Conservation (phyloP, 768 basidiomycete genomes). For the Leccinellum luteum region DNA sequence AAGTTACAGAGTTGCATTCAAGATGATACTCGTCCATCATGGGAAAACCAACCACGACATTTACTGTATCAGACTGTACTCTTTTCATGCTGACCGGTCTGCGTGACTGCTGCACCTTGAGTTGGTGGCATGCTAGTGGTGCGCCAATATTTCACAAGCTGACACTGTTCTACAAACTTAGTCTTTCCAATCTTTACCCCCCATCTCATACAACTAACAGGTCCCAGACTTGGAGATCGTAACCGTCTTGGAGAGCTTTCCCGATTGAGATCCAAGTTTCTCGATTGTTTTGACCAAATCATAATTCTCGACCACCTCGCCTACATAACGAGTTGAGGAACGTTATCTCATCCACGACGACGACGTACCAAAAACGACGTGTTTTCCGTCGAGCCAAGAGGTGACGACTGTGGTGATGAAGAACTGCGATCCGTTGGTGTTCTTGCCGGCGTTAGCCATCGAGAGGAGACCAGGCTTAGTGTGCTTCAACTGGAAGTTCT, state of each 20-base stretch:
- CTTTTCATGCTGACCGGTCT: not conserved
- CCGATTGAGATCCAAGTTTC: not conserved
- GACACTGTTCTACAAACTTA: not conserved
- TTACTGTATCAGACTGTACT: not conserved
- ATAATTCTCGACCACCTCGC: conserved; percentile 5
- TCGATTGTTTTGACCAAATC: conserved; percentile 1
- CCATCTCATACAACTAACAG: not conserved
- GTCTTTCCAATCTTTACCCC: not conserved
- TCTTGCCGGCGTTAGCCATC: conserved; percentile 76
- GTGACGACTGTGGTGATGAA: conserved; percentile 85
- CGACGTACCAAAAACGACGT: conserved; percentile 79
- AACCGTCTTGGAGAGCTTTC: not conserved
- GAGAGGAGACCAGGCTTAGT: conserved; percentile 63
- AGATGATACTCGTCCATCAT: not conserved
- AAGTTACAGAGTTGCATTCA: too few species aligned
- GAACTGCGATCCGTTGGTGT: conserved; percentile 89
- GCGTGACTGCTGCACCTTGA: not conserved
- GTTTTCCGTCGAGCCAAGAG: conserved; percentile 76
- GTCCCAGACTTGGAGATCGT: not conserved
- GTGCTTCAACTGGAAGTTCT: conserved; percentile 82
- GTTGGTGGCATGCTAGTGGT: not conserved
- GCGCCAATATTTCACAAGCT: not conserved
- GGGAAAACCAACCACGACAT: not conserved
- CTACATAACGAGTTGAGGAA: not conserved
- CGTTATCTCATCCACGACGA: not conserved